Conservation (phyloP, 2,329 filamentous ascomycete species). For the Pseudocercospora eumusae region DNA sequence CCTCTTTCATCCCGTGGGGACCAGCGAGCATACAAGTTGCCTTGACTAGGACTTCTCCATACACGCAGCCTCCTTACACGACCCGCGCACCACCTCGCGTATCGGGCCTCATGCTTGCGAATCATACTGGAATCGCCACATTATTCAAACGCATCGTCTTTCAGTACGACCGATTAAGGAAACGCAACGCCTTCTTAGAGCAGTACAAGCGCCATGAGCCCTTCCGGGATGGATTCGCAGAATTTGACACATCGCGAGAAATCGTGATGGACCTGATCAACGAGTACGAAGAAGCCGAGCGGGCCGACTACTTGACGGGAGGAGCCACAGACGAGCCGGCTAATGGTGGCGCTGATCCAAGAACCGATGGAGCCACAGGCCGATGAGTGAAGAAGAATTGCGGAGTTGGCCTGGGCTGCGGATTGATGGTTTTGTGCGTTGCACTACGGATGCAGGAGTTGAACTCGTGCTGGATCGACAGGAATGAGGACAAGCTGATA, state of each 20-base stretch:
- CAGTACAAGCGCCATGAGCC: constrained; percentile 94
- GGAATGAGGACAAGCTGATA: constrained; percentile 13
- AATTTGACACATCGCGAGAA: constrained; percentile 92
- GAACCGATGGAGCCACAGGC: constrained; percentile 46
- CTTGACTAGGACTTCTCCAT: constrained; percentile 92
- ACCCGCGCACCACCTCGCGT: constrained; percentile 85
- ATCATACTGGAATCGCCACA: constrained; percentile 96
- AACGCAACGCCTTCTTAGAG: constrained; percentile 95
- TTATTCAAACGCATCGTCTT: constrained; percentile 91
- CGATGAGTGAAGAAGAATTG: constrained; percentile 29
- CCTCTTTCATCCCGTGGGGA: constrained; percentile 97
- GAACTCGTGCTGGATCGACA: constrained; percentile 2
- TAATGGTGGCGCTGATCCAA: constrained; percentile 37
- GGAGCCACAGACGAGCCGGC: constrained; percentile 32
- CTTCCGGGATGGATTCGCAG: constrained; percentile 85
- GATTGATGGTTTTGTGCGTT: not conserved
- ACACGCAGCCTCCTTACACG: constrained; percentile 91
- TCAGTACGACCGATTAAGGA: constrained; percentile 91
- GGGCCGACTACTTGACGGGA: constrained; percentile 80
- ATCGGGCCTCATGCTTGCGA: constrained; percentile 94
- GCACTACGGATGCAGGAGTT: not conserved
- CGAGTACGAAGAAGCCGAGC: constrained; percentile 95
- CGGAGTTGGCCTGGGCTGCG: not conserved
- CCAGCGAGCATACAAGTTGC: constrained; percentile 97
- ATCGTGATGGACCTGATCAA: constrained; percentile 88